phyloP scores from a whole-genome alignment of 2,329 filamentous ascomycete genomes.

The Botrytis pseudocinerea region DNA sequence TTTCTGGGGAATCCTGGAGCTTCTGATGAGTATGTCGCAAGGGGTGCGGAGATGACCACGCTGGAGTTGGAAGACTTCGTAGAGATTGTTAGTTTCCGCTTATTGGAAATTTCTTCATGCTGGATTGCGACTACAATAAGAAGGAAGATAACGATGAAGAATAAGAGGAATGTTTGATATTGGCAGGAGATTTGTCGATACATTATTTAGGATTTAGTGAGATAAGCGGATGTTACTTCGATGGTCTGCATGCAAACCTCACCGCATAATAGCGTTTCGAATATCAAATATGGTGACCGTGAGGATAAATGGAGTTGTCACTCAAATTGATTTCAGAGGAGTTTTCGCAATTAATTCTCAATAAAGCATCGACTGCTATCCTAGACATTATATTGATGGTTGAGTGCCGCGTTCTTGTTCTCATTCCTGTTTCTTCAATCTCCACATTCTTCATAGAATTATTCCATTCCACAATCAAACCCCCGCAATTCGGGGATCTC shows the following conservation, averaged over 20 bases:
- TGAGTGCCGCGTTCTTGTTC: conserved; percentile 25
- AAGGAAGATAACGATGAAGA: background rate
- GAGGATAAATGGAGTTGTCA: background rate
- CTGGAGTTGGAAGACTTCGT: background rate
- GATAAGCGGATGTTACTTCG: background rate
- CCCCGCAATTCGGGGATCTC: background rate
- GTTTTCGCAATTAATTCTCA: background rate
- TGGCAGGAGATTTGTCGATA: background rate
- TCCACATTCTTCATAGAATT: background rate
- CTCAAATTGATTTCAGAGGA: background rate
- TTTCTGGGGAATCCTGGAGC: conserved; percentile 33
- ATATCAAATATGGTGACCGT: background rate
- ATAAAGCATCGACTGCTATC: background rate
- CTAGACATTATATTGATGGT: background rate
- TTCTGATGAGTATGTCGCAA: background rate
- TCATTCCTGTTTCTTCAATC: conserved; percentile 11
- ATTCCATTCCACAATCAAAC: background rate
- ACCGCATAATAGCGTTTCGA: too few species aligned
- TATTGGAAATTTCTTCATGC: background rate
- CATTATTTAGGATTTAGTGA: background rate
- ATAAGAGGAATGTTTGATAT: background rate
- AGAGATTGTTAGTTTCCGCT: background rate
- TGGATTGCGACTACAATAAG: background rate
- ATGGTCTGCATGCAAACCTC: background rate
- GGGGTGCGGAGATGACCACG: background rate